These are phyloP conservation scores for Magnusiomyces clavatus DNA, from an alignment of 1,139 yeast species.

Conservation along the genomic window DNA sequence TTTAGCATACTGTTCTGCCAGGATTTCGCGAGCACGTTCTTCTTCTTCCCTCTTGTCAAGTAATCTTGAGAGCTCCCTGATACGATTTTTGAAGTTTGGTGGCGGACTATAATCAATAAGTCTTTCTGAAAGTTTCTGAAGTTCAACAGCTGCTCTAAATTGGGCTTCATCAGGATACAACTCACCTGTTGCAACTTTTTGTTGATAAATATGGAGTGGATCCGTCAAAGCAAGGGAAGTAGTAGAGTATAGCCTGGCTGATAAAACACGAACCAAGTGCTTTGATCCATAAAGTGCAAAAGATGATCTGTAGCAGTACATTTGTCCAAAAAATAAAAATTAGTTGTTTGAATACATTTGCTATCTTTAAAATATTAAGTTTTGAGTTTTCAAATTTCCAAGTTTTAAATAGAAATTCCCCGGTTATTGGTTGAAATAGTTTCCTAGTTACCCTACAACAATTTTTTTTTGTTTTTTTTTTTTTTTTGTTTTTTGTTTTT, in stretches of 20 bases:
- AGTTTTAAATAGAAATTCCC: too few species aligned
- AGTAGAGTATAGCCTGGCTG: neutral
- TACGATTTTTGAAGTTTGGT: conserved; percentile 40
- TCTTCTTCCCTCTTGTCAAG: conserved; percentile 16
- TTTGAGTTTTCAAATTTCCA: too few species aligned
- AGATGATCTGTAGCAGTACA: too few species aligned
- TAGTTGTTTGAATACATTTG: too few species aligned
- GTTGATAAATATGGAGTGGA: conserved; percentile 52
- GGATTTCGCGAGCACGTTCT: conserved; percentile 9
- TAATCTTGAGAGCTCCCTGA: conserved; percentile 29
- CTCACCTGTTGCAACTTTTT: conserved; percentile 44
- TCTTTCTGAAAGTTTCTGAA: conserved; percentile 53
- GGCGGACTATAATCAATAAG: conserved; percentile 57
- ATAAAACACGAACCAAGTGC: too few species aligned
- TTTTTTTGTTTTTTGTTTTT: too few species aligned
- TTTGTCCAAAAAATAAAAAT: too few species aligned
- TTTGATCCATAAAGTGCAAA: too few species aligned
- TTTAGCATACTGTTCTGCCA: conserved; percentile 11
- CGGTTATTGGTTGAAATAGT: too few species aligned
- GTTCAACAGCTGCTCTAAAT: conserved; percentile 53
- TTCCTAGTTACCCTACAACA: too few species aligned
- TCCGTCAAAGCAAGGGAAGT: conserved; percentile 46
- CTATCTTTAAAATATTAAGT: too few species aligned
- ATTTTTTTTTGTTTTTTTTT: too few species aligned
- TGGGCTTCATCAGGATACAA: conserved; percentile 51